These are phyloP conservation scores for Achaetomiella virescens DNA, from an alignment of 495 filamentous ascomycete genomes.

Conservation along the genomic window DNA sequence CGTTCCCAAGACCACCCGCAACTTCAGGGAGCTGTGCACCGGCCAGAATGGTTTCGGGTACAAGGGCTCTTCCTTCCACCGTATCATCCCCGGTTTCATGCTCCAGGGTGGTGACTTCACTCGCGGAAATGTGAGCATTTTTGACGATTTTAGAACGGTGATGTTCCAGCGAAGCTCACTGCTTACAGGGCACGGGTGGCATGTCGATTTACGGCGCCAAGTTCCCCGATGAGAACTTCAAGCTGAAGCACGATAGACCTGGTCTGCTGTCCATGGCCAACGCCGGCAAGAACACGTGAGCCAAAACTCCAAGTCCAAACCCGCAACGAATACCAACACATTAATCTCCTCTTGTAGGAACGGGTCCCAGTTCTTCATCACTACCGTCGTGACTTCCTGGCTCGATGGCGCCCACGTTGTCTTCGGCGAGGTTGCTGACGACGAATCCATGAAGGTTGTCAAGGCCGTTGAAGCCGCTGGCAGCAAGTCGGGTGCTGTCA, in stretches of 20 bases:
- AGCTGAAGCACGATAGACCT: conserved; percentile 53
- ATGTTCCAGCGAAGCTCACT: conserved; percentile 7
- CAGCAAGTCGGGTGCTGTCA: conserved; percentile 53
- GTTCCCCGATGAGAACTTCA: conserved; percentile 78
- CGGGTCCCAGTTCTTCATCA: conserved; percentile 76
- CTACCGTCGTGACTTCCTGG: conserved; percentile 64
- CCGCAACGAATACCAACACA: neutral
- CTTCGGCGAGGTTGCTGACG: conserved; percentile 70
- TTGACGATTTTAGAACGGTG: neutral
- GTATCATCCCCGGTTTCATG: conserved; percentile 96
- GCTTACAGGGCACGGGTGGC: conserved; percentile 67
- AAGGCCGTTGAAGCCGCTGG: conserved; percentile 69
- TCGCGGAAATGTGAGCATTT: conserved; percentile 71
- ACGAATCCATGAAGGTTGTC: conserved; percentile 57
- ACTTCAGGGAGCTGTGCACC: conserved; percentile 93
- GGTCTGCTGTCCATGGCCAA: conserved; percentile 79
- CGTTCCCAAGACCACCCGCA: conserved; percentile 86
- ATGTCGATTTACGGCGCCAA: conserved; percentile 86
- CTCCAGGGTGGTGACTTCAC: conserved; percentile 99
- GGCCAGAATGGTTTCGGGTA: conserved; percentile 83
- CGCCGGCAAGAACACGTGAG: conserved; percentile 72
- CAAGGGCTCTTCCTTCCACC: conserved; percentile 83
- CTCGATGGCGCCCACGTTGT: conserved; percentile 77
- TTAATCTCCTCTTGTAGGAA: conserved; percentile 43
- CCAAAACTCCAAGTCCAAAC: neutral